Evolutionary conservation across 805 yeast species (phyloP).

Genomic region (Ogataea allantospora): DNA sequence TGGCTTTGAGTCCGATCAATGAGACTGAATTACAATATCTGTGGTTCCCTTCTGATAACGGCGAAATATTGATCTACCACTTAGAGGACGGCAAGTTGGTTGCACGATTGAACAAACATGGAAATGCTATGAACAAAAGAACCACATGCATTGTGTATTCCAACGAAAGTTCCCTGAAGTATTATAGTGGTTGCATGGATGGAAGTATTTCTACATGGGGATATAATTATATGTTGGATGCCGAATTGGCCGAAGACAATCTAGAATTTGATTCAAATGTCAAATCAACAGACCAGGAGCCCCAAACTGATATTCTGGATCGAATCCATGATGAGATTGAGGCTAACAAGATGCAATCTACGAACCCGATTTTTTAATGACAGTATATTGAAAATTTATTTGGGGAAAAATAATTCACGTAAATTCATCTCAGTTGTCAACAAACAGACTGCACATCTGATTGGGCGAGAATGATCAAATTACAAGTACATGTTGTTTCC

Average conservation of each 20-base stretch:
- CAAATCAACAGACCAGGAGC: neutral
- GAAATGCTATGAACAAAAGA: slow-evolving; percentile 37
- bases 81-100: slow-evolving; percentile 62
- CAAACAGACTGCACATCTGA: neutral
- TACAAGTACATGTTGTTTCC: slow-evolving; percentile 29
- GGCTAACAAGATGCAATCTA: slow-evolving; percentile 16
- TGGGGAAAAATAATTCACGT: slow-evolving; percentile 1
- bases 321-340: slow-evolving; percentile 32
- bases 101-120: slow-evolving; percentile 49
- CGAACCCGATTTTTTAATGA: slow-evolving; percentile 7
- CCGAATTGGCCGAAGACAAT: slow-evolving; percentile 8
- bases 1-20: slow-evolving; percentile 47
- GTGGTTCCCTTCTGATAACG: slow-evolving; percentile 73
- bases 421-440: neutral
- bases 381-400: slow-evolving; percentile 8
- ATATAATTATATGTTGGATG: slow-evolving; percentile 28
- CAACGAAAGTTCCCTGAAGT: slow-evolving; percentile 44
- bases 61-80: slow-evolving; percentile 62
- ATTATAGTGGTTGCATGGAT: slow-evolving; percentile 62
- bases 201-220: slow-evolving; percentile 66
- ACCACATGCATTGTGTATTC: slow-evolving; percentile 53
- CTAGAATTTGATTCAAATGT: slow-evolving; percentile 16
- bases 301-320: slow-evolving; percentile 22
- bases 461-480: slow-evolving; percentile 24
- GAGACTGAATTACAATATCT: slow-evolving; percentile 59